Conservation (phyloP, 176 grass and related monocot genomes). For the Aegilops sharonensis region DNA sequence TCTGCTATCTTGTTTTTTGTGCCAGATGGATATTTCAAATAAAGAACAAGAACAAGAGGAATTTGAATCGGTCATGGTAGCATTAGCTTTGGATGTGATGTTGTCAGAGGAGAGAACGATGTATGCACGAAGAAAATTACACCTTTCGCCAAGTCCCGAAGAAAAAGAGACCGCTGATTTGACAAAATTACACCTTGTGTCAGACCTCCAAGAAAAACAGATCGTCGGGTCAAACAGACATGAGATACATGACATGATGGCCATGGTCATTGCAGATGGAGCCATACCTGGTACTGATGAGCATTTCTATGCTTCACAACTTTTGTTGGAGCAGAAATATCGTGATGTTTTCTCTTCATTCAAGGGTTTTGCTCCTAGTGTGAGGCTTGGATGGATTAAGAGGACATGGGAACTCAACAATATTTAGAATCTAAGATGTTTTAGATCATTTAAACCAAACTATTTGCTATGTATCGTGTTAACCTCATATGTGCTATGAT, state of each 20-base stretch:
- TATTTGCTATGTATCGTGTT: no score
- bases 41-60: not conserved
- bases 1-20: not conserved
- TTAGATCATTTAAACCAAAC: not conserved
- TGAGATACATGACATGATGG: not conserved
- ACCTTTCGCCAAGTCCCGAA: not conserved
- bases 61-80: not conserved
- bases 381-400: not conserved
- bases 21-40: not conserved
- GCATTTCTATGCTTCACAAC: not conserved
- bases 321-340: not conserved
- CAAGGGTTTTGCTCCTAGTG: not conserved
- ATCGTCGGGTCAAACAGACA: not conserved
- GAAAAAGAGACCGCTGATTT: not conserved
- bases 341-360: not conserved
- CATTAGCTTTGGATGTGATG: not conserved
- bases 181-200: not conserved
- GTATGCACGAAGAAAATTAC: not conserved
- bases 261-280: not conserved
- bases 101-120: not conserved
- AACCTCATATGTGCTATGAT: no score
- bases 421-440: not conserved
- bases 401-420: not conserved
- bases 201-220: not conserved
- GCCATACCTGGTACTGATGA: not conserved